These are phyloP conservation scores for Xylariomycetidae sp. DNA, from an alignment of 2,329 filamentous ascomycete species.

Conservation along the genomic window DNA sequence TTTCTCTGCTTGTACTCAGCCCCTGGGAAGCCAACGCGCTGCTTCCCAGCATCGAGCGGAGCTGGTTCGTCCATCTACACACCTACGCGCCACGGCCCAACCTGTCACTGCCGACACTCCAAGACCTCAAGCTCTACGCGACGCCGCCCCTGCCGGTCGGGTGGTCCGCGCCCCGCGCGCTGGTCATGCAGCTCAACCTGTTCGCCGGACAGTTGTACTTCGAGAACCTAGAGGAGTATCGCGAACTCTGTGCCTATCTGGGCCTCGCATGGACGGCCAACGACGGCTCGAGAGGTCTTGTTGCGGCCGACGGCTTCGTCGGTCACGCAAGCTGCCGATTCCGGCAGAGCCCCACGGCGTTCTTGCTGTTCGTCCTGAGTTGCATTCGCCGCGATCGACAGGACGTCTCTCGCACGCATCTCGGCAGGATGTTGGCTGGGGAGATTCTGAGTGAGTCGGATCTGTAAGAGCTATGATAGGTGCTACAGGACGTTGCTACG, in stretches of 20 bases:
- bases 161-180: constrained; percentile 6
- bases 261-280: constrained; percentile 34
- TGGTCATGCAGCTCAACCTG: constrained; percentile 48
- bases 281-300: constrained; percentile 11
- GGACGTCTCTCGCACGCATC: background rate
- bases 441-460: background rate
- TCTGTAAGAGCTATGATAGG: too few species aligned
- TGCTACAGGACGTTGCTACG: too few species aligned
- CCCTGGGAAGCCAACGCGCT: constrained; percentile 19
- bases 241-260: constrained; percentile 42
- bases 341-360: background rate
- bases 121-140: constrained; percentile 15
- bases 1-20: constrained; percentile 17
- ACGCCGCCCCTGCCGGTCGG: constrained; percentile 6
- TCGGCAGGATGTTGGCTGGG: background rate
- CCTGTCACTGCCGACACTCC: constrained; percentile 6
- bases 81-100: constrained; percentile 14
- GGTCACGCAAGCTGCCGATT: background rate
- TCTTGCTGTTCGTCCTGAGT: background rate
- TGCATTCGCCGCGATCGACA: background rate
- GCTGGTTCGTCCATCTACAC: constrained; percentile 11
- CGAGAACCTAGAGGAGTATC: constrained; percentile 46
- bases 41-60: constrained; percentile 7
- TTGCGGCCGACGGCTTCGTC: constrained; percentile 29
- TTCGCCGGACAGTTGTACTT: constrained; percentile 66